phyloP scores from a whole-genome alignment of 345 rosid genomes.

The Adansonia digitata region DNA sequence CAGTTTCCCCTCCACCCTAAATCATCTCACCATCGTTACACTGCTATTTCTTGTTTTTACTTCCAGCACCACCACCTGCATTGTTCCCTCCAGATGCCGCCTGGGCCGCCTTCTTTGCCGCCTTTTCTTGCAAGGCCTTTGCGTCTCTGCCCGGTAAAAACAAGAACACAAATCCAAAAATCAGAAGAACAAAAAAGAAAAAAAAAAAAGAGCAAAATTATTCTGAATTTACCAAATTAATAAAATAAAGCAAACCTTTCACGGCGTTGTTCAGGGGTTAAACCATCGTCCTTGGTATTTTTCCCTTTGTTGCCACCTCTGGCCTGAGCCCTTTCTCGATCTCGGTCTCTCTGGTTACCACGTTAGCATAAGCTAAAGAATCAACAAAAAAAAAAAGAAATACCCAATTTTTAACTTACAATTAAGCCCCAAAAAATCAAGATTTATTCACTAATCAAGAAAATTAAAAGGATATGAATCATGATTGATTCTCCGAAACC shows the following conservation, averaged over 20 bases:
- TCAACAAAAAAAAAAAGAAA: slow-evolving; percentile 10
- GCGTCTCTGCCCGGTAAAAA: slow-evolving; percentile 48
- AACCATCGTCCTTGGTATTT: slow-evolving; percentile 49
- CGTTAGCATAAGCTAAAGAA: slow-evolving; percentile 45
- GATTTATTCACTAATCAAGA: not conserved
- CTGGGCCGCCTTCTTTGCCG: slow-evolving; percentile 80
- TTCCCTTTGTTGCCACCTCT: slow-evolving; percentile 29
- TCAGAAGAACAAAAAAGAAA: not conserved
- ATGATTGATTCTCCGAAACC: slow-evolving; percentile 26
- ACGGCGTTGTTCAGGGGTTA: slow-evolving; percentile 89
- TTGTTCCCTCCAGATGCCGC: slow-evolving; percentile 40
- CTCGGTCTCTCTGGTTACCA: slow-evolving; percentile 80
- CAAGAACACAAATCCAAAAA: not conserved
- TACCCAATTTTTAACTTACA: not conserved
- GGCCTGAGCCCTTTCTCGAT: slow-evolving; percentile 78
- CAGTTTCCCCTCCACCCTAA: not conserved
- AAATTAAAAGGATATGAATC: slow-evolving; percentile 63
- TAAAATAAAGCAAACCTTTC: slow-evolving; percentile 57
- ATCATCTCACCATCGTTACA: slow-evolving; percentile 12
- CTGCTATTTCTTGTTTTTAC: slow-evolving; percentile 36
- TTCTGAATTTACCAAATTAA: too few species aligned
- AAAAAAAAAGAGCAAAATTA: not conserved
- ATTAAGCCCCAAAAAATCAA: not conserved
- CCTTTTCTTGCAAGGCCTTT: slow-evolving; percentile 82
- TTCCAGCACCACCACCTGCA: slow-evolving; percentile 31